A percentile compares a stretch with the other conserved stretches of the same genome.
phyloP scores from a whole-genome alignment of 306 rosid species.

The Cucurbita moschata region DNA sequence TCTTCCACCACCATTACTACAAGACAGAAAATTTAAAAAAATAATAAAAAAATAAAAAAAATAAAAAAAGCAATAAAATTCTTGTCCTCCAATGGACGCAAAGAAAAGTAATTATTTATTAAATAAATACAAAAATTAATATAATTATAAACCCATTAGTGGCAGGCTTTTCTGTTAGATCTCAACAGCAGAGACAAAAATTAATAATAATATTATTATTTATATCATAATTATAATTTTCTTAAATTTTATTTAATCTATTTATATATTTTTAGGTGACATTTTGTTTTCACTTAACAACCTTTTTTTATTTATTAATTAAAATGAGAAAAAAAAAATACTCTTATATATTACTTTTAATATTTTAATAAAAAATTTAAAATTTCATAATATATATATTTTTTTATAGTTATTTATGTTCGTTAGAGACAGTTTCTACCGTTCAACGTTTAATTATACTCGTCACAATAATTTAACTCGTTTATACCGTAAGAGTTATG shows the following conservation, averaged over 20 bases:
- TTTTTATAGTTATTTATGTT: too few relatives aligned
- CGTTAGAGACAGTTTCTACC: too few relatives aligned
- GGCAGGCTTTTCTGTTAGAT: conserved; percentile 6
- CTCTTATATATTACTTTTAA: not conserved
- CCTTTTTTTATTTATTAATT: not conserved
- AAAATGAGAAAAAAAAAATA: not conserved
- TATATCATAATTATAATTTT: not conserved
- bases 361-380: too few relatives aligned
- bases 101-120: conserved; percentile 10
- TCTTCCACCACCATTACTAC: not conserved
- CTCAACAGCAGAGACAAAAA: not conserved
- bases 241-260: not conserved
- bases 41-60: too few relatives aligned
- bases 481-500: too few relatives aligned
- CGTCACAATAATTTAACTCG: too few relatives aligned
- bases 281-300: not conserved
- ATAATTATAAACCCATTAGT: not conserved
- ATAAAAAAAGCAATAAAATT: conserved; percentile 27
- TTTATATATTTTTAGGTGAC: not conserved
- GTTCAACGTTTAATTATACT: too few relatives aligned
- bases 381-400: too few relatives aligned
- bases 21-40: too few relatives aligned
- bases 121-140: conserved; percentile 1
- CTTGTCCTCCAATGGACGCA: conserved; percentile 63
- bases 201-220: not conserved